Evolutionary conservation across 371 early-diverging fungal species (phyloP), one percentile per base, ranked within the genome.

Genomic region (Syncephalastrum monosporum): DNA sequence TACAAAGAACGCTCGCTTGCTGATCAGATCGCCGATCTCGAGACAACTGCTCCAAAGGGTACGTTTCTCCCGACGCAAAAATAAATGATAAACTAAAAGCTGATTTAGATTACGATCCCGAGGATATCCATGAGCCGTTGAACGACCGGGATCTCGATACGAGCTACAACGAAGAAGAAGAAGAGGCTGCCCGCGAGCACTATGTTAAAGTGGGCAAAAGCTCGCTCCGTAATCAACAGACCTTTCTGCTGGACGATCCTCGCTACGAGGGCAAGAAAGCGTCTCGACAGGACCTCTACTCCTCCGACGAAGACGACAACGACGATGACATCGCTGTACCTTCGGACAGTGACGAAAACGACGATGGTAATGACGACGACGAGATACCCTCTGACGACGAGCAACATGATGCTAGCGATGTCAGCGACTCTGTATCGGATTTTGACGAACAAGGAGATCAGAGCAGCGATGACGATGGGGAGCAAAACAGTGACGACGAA

Each of bases 191-290:
- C 49, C 78, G 87, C 33, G 81, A 85, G 61, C 87, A 88, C 61
- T 89, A 92, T 64, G 75, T 91, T 27, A 53, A 77, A 24, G 83
- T 92, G 48, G 89, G 90, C 16, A 87, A 87, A 64, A 88, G 90
- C 69, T 65, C 79, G 21, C 60, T 92, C 58, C 82, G 91, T 45
- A 82, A 68, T 16, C 67, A 80, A 23, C 79, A 84, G 49, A 78
- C 80, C 4, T 78, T 88, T 25, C 65, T 82, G 10, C 71, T 90
- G 56, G 85, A 87, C 53, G 92, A 91, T 56, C 87, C 89, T 14
- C 90, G 91, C 50, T 93, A 93, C 68, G 67, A 73, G 41, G 93
- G 93, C 46, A 82, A 88, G 58, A 79, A 78, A 41, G 74, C 77
- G 27, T 87, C 82, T 49, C 82, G 89, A 56, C 85, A 84, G 60